phyloP scores from a whole-genome alignment of 73 alveolate species.

The Blepharisma japonicum region DNA sequence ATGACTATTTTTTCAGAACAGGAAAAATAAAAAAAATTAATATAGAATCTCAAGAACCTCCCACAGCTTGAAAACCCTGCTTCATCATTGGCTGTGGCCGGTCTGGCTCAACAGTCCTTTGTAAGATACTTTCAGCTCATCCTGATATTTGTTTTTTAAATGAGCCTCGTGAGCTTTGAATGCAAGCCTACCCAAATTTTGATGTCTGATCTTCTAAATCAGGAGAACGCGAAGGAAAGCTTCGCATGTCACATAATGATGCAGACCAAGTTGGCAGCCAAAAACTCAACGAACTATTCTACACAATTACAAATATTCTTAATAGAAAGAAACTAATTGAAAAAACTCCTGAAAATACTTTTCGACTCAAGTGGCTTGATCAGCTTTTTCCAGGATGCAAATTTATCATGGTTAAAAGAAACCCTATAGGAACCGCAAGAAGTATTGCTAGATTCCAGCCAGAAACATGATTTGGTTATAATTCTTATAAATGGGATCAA shows the following conservation, averaged over 20 bases:
- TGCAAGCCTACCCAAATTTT: conserved; percentile 6
- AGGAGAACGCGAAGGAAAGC: not conserved
- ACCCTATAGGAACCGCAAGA: conserved; percentile 24
- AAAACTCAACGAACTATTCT: not conserved
- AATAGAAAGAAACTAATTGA: not conserved
- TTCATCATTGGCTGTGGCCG: conserved; percentile 27
- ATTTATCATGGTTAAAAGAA: conserved; percentile 27
- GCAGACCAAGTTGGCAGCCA: not conserved
- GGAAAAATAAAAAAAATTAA: not conserved
- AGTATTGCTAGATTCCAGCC: conserved; percentile 23
- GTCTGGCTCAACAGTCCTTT: conserved; percentile 12
- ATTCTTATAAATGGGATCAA: conserved; percentile 14
- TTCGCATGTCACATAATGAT: not conserved
- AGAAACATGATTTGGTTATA: conserved; percentile 3
- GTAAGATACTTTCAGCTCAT: conserved; percentile 16
- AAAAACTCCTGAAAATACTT: conserved; percentile 31
- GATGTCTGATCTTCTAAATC: conserved; percentile 21
- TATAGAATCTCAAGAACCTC: not conserved
- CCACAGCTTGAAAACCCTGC: not conserved
- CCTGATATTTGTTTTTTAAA: conserved; percentile 3
- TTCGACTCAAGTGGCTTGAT: conserved; percentile 17
- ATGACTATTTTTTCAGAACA: conserved; percentile 9
- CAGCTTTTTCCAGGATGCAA: conserved; percentile 12
- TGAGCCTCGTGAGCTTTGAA: conserved; percentile 12
- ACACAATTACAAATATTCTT: not conserved